Conservation (phyloP, 164 flowering plant genomes). For the Warburgia ugandensis region DNA sequence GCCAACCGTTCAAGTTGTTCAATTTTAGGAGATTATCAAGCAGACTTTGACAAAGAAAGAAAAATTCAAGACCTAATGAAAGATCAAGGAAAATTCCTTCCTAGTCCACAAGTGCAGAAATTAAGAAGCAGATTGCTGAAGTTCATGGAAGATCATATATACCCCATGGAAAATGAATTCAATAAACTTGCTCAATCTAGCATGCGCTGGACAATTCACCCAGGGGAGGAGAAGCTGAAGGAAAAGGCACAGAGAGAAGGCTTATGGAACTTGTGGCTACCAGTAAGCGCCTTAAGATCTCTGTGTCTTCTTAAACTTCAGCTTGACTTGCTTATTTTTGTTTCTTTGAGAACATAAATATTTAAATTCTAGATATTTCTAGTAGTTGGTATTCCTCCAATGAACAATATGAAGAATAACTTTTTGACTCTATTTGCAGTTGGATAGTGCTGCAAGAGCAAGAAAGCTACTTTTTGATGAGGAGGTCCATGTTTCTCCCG, state of each 20-base stretch:
- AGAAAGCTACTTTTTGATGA: slow-evolving; percentile 47
- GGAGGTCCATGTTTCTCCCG: slow-evolving; percentile 12
- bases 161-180: slow-evolving; percentile 82
- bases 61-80: slow-evolving; percentile 16
- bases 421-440: slow-evolving; percentile 44
- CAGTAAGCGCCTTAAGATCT: slow-evolving; percentile 43
- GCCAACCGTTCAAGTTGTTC: slow-evolving; percentile 12
- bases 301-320: background rate
- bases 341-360: no score
- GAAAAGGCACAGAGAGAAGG: slow-evolving; percentile 87
- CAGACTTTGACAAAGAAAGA: slow-evolving; percentile 17
- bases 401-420: no score
- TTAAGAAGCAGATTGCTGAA: slow-evolving; percentile 60
- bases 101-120: slow-evolving; percentile 40
- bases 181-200: slow-evolving; percentile 61
- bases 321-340: background rate
- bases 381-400: no score
- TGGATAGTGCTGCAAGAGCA: slow-evolving; percentile 86
- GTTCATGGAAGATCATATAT: slow-evolving; percentile 81
- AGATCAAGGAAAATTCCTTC: slow-evolving; percentile 58
- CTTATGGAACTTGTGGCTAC: slow-evolving; percentile 88
- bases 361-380: no score
- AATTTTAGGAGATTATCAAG: slow-evolving; percentile 17
- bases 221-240: slow-evolving; percentile 84
- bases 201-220: slow-evolving; percentile 86